Conservation (phyloP, 192 early-diverging fungal species). For the Pilobolus umbonatus region DNA sequence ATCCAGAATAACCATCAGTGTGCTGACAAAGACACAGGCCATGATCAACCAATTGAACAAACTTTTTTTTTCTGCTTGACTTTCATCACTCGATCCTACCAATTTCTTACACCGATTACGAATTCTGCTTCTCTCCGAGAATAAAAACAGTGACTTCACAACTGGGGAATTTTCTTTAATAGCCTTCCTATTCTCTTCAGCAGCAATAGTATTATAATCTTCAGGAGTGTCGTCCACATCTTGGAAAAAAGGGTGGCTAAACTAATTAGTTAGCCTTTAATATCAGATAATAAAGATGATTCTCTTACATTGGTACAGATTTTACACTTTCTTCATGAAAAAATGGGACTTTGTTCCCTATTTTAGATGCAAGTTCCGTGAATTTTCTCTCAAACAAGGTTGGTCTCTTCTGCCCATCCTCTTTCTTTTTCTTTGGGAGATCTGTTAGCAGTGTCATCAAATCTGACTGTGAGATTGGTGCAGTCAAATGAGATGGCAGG, state of each 20-base stretch:
- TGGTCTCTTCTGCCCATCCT: background rate
- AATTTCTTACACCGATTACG: slow-evolving; percentile 41
- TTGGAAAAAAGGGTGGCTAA: slow-evolving; percentile 7
- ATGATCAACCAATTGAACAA: slow-evolving; percentile 47
- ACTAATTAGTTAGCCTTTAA: background rate
- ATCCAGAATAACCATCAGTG: slow-evolving; percentile 31
- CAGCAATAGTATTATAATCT: slow-evolving; percentile 28
- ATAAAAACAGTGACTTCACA: slow-evolving; percentile 39
- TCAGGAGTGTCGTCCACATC: slow-evolving; percentile 16
- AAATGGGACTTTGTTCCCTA: background rate
- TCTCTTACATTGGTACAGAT: background rate
- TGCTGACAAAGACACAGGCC: slow-evolving; percentile 40
- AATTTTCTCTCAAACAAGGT: background rate
- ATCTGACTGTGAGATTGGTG: background rate
- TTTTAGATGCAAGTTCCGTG: background rate
- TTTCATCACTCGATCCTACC: slow-evolving; percentile 29
- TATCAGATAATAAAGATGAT: background rate
- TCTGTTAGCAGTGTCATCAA: slow-evolving; percentile 2
- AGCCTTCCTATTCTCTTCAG: slow-evolving; percentile 27
- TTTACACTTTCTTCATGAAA: background rate
- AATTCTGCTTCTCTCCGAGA: slow-evolving; percentile 43
- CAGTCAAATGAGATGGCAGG: slow-evolving; percentile 8
- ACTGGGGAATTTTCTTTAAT: slow-evolving; percentile 1
- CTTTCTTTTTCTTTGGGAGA: background rate
- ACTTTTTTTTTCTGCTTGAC: slow-evolving; percentile 30